These are phyloP conservation scores for Thraustochytrium sp. DNA, from an alignment of 352 stramenopile genomes.

Conservation along the genomic window DNA sequence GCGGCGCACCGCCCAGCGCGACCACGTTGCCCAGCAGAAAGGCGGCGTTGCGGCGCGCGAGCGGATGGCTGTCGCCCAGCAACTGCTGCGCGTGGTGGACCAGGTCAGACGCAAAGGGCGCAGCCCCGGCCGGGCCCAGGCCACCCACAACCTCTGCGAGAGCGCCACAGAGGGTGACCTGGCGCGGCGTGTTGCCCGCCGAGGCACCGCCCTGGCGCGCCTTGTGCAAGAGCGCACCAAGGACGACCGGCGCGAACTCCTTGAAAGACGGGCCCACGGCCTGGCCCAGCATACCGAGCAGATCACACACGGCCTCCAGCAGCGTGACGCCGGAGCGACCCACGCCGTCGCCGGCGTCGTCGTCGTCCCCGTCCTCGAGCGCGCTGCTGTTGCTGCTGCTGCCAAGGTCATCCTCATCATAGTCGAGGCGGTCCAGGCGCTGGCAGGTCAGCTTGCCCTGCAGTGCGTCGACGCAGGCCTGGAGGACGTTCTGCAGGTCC, in stretches of 20 bases:
- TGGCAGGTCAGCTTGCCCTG: not conserved
- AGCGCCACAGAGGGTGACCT: not conserved
- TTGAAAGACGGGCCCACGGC: not conserved
- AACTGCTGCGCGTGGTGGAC: not conserved
- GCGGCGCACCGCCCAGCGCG: not conserved
- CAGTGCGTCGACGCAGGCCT: not conserved
- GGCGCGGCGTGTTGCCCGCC: not conserved
- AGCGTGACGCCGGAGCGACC: not conserved
- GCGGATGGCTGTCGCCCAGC: not conserved
- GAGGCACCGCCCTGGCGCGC: not conserved
- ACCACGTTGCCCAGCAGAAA: conserved; percentile 9
- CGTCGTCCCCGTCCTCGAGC: not conserved
- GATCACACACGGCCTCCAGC: not conserved
- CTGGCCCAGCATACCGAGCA: not conserved
- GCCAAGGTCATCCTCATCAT: not conserved
- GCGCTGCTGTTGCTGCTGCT: not conserved
- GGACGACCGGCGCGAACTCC: not conserved
- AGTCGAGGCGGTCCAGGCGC: not conserved
- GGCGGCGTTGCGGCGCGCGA: not conserved
- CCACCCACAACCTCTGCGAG: not conserved
- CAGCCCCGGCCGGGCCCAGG: not conserved
- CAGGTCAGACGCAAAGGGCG: not conserved
- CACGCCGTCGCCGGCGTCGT: not conserved
- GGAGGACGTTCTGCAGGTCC: not conserved
- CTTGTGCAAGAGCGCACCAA: not conserved